Evolutionary conservation across 345 rosid species (phyloP), one percentile per base, ranked within the genome.

Genomic region (Limnanthes douglasii): DNA sequence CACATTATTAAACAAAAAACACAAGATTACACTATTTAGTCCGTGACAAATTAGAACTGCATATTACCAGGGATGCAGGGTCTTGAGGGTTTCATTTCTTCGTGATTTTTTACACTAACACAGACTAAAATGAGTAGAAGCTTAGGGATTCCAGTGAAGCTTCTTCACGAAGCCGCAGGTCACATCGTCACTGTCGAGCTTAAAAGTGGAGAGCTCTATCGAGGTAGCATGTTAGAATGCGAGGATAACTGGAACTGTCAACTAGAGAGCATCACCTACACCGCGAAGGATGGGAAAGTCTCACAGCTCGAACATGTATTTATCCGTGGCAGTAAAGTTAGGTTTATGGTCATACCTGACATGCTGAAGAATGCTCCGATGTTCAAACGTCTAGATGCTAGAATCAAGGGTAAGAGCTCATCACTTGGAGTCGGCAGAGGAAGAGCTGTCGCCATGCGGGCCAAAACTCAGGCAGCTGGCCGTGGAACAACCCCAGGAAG

Each of bases 251-350:
- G 94, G 94, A 81, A 81, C 54, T 77, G 88, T 43, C 94, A 81
- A 61, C 94, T 81, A 48, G 88, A 81, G 62, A 70, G 42, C 41
- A 77, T 81, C 49, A 81, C 88, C 16, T 81, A 51, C 62, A 81
- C 88, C 18, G 84, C 94, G 21, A 66, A 66, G 78, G 96, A 92
- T 65, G 94, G 99, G 39, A 85, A 81, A 64, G 68, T 84, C 30
- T 85, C 99, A 18, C 94, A 75, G 59, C 98, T 90, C 48, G 98
- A 90, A 69, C 98, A 90, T 69, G 78, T 90, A 34, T 90, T 90
- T 30, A 80, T 90, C 23, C 72, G 98, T 27, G 96, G 98, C 24
- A 84, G 96, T 61, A 92, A 92, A 85, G 99, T 92, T 70, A 80
- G 99, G 96, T n/a, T n/a, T n/a, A n/a, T n/a, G n/a, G n/a, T n/a